phyloP scores from a whole-genome alignment of 345 rosid species.

The Rhizophora mangle region DNA sequence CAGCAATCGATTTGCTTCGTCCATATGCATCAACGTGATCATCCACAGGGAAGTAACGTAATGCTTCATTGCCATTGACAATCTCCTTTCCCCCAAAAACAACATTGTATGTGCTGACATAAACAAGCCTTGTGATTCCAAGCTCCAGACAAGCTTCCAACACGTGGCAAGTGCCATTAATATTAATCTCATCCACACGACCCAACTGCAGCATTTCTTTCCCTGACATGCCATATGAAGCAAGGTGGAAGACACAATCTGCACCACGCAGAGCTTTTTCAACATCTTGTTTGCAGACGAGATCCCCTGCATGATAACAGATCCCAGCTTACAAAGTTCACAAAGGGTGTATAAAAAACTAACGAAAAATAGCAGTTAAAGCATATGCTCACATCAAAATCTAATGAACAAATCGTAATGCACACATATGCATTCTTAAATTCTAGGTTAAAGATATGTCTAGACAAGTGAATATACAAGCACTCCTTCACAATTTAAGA shows the following conservation, averaged over 20 bases:
- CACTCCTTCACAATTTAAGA: too few relatives aligned
- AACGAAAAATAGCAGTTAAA: too few relatives aligned
- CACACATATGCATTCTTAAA: too few relatives aligned
- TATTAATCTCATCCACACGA: conserved; percentile 76
- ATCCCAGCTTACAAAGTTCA: neutral
- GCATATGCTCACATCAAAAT: too few relatives aligned
- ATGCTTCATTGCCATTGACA: conserved; percentile 64
- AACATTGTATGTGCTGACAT: conserved; percentile 88
- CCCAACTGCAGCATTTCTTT: conserved; percentile 90
- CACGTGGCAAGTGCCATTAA: conserved; percentile 73
- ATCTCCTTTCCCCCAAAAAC: conserved; percentile 90
- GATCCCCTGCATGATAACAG: conserved; percentile 44
- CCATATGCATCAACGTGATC: conserved; percentile 70
- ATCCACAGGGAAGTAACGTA: conserved; percentile 79
- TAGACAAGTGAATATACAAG: too few relatives aligned
- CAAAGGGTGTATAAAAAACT: too few relatives aligned
- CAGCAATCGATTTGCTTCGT: conserved; percentile 77
- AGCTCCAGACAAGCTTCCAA: conserved; percentile 62
- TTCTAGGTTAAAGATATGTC: too few relatives aligned
- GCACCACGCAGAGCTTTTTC: conserved; percentile 62
- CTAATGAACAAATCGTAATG: too few relatives aligned
- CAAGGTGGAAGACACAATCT: conserved; percentile 80
- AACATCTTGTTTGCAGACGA: conserved; percentile 53
- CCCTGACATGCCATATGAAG: conserved; percentile 93
- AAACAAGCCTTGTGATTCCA: conserved; percentile 67